Evolutionary conservation across 106 monocot genomes (phyloP).

Genomic region (Dioscorea dumetorum): DNA sequence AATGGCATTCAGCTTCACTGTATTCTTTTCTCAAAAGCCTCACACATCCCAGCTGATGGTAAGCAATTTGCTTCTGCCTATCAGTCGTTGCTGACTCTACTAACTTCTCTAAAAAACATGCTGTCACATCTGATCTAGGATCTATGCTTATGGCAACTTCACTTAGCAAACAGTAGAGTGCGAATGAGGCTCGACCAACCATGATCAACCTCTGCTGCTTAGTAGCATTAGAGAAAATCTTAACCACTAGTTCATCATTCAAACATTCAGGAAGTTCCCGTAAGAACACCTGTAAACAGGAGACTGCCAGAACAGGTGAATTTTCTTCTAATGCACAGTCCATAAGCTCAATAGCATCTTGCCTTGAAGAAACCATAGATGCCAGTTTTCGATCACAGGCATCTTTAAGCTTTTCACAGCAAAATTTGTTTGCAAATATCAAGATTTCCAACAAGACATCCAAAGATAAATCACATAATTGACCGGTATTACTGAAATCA

Average conservation of each 20-base stretch:
- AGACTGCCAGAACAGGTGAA: slow-evolving; percentile 57
- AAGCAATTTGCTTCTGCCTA: slow-evolving; percentile 73
- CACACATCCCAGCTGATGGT: slow-evolving; percentile 85
- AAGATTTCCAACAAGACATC: slow-evolving; percentile 73
- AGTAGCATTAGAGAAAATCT: slow-evolving; percentile 49
- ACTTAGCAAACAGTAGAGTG: slow-evolving; percentile 81
- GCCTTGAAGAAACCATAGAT: slow-evolving; percentile 57
- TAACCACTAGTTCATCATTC: slow-evolving; percentile 66
- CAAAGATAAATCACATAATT: slow-evolving; percentile 40
- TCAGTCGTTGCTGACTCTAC: slow-evolving; percentile 39
- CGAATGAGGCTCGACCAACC: slow-evolving; percentile 65
- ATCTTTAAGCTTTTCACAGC: slow-evolving; percentile 86
- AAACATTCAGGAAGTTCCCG: slow-evolving; percentile 64
- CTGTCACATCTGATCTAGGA: slow-evolving; percentile 59
- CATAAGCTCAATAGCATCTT: slow-evolving; percentile 90
- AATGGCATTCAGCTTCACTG: slow-evolving; percentile 53
- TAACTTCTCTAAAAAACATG: slow-evolving; percentile 62
- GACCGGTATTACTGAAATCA: slow-evolving; percentile 39
- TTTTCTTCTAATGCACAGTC: slow-evolving; percentile 79
- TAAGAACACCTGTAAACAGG: slow-evolving; percentile 80
- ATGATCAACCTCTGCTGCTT: slow-evolving; percentile 40
- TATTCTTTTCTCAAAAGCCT: slow-evolving; percentile 84
- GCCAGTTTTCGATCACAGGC: slow-evolving; percentile 86
- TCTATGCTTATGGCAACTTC: slow-evolving; percentile 74
- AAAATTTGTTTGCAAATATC: slow-evolving; percentile 85